phyloP scores from a whole-genome alignment of 179 eudicot genomes.

The Beta corolliflora region DNA sequence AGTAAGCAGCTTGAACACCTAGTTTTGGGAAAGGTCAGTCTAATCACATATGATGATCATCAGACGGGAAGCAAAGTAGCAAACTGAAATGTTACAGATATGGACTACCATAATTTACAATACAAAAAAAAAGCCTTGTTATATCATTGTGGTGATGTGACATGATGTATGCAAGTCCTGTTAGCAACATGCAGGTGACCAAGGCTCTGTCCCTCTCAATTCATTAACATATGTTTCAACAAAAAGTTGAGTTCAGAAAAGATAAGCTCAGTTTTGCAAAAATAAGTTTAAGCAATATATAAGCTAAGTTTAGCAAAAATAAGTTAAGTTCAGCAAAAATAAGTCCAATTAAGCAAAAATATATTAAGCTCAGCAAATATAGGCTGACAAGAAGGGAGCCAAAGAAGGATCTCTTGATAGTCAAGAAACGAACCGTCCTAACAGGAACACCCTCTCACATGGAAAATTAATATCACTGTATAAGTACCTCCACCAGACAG shows the following conservation, averaged over 20 bases:
- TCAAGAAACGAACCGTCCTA: neutral
- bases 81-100: neutral
- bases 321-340: too few relatives aligned
- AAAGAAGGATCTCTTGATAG: neutral
- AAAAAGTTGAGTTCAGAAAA: too few relatives aligned
- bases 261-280: too few relatives aligned
- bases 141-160: neutral
- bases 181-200: conserved; percentile 1
- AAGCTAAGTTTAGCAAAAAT: too few relatives aligned
- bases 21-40: conserved; percentile 10
- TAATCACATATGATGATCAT: neutral
- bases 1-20: conserved; percentile 99
- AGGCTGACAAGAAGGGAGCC: too few relatives aligned
- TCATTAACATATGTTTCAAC: too few relatives aligned
- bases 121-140: too few relatives aligned
- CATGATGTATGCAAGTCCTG: neutral
- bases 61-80: neutral
- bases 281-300: too few relatives aligned
- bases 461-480: neutral
- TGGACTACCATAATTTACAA: neutral
- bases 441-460: neutral
- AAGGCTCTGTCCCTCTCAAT: too few relatives aligned
- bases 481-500: neutral
- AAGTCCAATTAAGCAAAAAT: too few relatives aligned
- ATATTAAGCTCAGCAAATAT: too few relatives aligned